Percentiles rank a stretch among this genome's conserved stretches.
These are phyloP conservation scores for Scolecobasidium constrictum DNA, from an alignment of 2,329 filamentous ascomycete species.

Conservation along the genomic window DNA sequence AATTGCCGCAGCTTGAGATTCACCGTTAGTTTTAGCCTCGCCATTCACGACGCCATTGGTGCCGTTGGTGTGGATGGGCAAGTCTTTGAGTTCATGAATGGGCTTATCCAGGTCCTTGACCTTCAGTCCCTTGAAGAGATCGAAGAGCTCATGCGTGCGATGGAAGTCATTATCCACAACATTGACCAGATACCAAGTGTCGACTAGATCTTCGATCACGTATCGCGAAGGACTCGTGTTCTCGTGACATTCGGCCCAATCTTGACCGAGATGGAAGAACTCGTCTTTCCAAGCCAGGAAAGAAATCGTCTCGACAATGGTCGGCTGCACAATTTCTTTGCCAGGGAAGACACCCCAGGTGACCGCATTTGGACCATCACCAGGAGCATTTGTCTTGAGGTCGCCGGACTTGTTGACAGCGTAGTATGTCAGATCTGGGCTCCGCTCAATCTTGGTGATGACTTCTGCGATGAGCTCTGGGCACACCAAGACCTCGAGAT, in stretches of 20 bases:
- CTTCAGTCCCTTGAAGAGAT: conserved; percentile 68
- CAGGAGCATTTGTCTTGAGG: conserved; percentile 72
- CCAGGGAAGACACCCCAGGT: conserved; percentile 99
- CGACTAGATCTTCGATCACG: conserved; percentile 73
- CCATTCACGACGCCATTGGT: background rate
- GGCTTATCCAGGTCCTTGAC: conserved; percentile 52
- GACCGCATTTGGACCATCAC: conserved; percentile 89
- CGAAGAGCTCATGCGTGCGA: conserved; percentile 67
- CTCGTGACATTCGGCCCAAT: conserved; percentile 90
- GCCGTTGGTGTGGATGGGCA: background rate
- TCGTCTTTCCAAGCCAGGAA: conserved; percentile 99
- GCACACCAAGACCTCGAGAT: conserved; percentile 81
- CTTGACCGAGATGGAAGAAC: conserved; percentile 80
- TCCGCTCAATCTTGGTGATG: conserved; percentile 62
- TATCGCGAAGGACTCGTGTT: conserved; percentile 63
- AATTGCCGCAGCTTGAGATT: no score
- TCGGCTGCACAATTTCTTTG: conserved; percentile 98
- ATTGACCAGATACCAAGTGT: conserved; percentile 88
- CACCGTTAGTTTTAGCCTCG: background rate
- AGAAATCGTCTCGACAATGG: conserved; percentile 96
- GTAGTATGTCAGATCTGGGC: conserved; percentile 85
- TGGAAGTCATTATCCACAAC: conserved; percentile 99
- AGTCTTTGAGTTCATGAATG: conserved; percentile 13
- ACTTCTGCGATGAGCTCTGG: conserved; percentile 70
- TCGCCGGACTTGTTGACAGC: conserved; percentile 77